Base-by-base conservation (phyloP, 2,329 filamentous ascomycete genomes). In the Arachnomyces sp. region DNA sequence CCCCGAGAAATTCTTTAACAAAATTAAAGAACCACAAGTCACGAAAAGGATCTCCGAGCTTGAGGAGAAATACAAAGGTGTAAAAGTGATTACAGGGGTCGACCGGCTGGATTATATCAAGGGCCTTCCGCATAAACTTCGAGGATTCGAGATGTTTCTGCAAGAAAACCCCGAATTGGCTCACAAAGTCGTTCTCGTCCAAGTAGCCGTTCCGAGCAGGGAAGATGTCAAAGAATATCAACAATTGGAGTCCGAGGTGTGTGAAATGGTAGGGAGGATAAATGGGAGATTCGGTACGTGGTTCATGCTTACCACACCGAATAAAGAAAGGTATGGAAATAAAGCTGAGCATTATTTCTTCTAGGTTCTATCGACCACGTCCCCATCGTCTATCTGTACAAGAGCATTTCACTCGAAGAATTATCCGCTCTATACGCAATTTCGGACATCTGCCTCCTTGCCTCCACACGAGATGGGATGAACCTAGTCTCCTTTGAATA, bases 401-500 rank as follows among this genome's bases (percentile, higher is more conserved):
- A 93, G 63, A 92, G 85, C 2, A 84, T 95, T 50, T 76, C 77
- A n/a, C 95, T 95, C 54, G 86, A 93, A 44, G 89, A 95, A 65
- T 77, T 96, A 28, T 87, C 88, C n/a, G 87, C 88, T 0, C 73
- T 96, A 4, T 96, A 96, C 59, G 84, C 86, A 14, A 78, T 90
- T 13, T 87, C 86, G 2, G 89, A 95, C 57, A 84, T 85, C 36
- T 94, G 88, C 57, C 74, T 95, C 4, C 86, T 93, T 31, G 90
- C 84, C 3, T 95, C 85, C 1, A 94, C 84, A 4, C 82, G 90
- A 32, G 90, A 96, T 56, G 90, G 90, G 55, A 95, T 96, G 89
- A 96, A 96, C 62, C 75, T 96, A 11, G 90, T 96, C 14, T 90
- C 87, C 1, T 95, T 94, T 64, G 90, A 96, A 65, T 96, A 95